phyloP scores from a whole-genome alignment of 2,329 filamentous ascomycete species.

The Elsinoe ampelina region DNA sequence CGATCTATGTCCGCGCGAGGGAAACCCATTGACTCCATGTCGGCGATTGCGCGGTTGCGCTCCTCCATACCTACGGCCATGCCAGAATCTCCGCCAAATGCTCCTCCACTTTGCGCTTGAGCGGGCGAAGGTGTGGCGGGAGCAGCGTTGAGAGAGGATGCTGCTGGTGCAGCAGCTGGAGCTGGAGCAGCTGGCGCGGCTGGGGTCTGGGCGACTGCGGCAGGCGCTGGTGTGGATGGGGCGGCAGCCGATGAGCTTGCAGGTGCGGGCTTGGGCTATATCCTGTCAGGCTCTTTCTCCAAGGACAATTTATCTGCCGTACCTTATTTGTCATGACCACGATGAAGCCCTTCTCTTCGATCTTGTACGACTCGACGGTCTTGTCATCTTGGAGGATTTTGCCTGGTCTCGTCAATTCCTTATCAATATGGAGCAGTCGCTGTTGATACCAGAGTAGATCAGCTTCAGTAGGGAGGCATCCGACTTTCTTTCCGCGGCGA shows the following conservation, averaged over 20 bases:
- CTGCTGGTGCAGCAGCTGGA: conserved; percentile 52
- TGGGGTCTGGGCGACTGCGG: conserved; percentile 38
- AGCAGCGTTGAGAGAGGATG: conserved; percentile 41
- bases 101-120: conserved; percentile 28
- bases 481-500: conserved; percentile 87
- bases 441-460: conserved; percentile 80
- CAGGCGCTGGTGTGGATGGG: conserved; percentile 49
- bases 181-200: conserved; percentile 46
- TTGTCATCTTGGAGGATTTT: conserved; percentile 98
- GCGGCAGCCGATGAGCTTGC: conserved; percentile 34
- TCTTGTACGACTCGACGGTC: conserved; percentile 92
- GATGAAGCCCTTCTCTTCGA: conserved; percentile 98
- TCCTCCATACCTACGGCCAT: conserved; percentile 70
- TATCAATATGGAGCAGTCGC: not conserved
- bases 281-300: conserved; percentile 19
- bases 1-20: conserved; percentile 77
- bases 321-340: conserved; percentile 99
- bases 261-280: conserved; percentile 60
- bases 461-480: conserved; percentile 84
- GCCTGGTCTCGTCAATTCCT: conserved; percentile 45
- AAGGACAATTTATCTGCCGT: not conserved
- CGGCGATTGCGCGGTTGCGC: conserved; percentile 70
- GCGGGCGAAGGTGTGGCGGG: conserved; percentile 44
- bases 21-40: conserved; percentile 98
- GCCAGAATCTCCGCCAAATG: conserved; percentile 65